A percentile compares a stretch with the other conserved stretches of the same genome.
These are phyloP conservation scores for Exophiala sp. DNA, from an alignment of 2,329 filamentous ascomycete genomes.

Conservation along the genomic window DNA sequence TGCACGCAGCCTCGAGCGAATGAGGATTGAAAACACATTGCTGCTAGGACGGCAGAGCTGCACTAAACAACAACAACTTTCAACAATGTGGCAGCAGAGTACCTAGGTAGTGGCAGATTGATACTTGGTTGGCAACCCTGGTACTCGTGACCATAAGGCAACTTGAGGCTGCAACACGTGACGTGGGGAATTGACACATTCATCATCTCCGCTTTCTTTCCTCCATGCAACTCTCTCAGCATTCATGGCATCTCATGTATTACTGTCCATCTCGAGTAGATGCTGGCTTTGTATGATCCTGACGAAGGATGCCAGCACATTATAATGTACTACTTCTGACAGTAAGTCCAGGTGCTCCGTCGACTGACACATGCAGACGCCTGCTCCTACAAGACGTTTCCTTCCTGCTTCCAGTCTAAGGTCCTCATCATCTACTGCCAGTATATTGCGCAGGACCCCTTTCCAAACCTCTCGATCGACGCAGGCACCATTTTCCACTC, in stretches of 20 bases:
- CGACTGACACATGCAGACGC: constrained; percentile 17
- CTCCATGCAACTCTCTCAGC: not conserved
- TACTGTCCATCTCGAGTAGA: too few species aligned
- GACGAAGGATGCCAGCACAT: constrained; percentile 7
- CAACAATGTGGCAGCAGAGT: too few species aligned
- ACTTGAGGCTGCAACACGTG: too few species aligned
- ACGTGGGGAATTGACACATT: too few species aligned
- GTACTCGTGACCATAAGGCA: too few species aligned
- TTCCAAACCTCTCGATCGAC: constrained; percentile 16
- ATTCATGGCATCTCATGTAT: too few species aligned
- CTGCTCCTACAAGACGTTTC: constrained; percentile 19
- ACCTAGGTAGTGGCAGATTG: too few species aligned
- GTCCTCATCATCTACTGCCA: constrained; percentile 10
- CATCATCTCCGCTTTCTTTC: not conserved
- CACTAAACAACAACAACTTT: too few species aligned
- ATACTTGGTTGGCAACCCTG: too few species aligned
- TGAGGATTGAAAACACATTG: too few species aligned
- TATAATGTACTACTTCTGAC: constrained; percentile 10
- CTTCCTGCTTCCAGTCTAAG: constrained; percentile 9
- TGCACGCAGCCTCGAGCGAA: too few species aligned
- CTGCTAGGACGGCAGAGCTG: too few species aligned
- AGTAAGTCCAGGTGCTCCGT: constrained; percentile 3
- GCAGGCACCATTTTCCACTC: constrained; percentile 4
- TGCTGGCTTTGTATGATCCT: not conserved
- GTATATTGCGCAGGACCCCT: constrained; percentile 5